Evolutionary conservation across 1,284 basidiomycete genomes (phyloP), one percentile per base, ranked within the genome.

Genomic region (Melampsora americana): DNA sequence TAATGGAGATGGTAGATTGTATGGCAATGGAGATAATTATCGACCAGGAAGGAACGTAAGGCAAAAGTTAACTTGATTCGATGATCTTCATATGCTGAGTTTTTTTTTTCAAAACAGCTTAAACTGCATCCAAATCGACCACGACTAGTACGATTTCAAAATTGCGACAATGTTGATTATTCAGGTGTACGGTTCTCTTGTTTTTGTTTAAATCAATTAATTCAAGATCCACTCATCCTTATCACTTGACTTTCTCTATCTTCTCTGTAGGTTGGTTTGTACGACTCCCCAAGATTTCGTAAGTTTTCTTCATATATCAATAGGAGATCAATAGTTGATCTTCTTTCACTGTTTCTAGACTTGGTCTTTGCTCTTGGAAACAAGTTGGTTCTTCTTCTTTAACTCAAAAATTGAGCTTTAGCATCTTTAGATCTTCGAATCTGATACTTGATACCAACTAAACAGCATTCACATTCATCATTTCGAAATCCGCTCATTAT

Each of bases 101-200:
- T 42, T 42, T 12, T 42, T 42, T 46, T 30, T n/a, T n/a, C n/a
- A 23, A 20, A 23, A 16, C 18, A 71, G 69, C 59, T 60, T 50
- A 4, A 62, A 35, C 14, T 20, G 12, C n/a, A 53, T 50, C 70
- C 70, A 32, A 60, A 66, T 16, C 14, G 70, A 66, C 70, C 70
- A 28, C 26, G 70, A 53, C 62, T 73, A 5, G 61, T 73, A 56
- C 42, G 70, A 35, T 65, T 73, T 32, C 26, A 73, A 56, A 64
- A 50, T 53, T 65, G 70, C n/a, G 46, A 46, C 26, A 53, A 48
- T 14, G 70, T 73, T 30, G 62, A 66, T 66, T 73, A 73, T 73
- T 73, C 70, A 23, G 70, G 70, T 26, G 70, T 73, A n/a, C 16
- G 70, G 50, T n/a, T 1, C 50, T 1, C 12, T 42, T 42, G 6